These are phyloP conservation scores for Pseudoperonospora humuli DNA, from an alignment of 352 stramenopile species.

Conservation along the genomic window DNA sequence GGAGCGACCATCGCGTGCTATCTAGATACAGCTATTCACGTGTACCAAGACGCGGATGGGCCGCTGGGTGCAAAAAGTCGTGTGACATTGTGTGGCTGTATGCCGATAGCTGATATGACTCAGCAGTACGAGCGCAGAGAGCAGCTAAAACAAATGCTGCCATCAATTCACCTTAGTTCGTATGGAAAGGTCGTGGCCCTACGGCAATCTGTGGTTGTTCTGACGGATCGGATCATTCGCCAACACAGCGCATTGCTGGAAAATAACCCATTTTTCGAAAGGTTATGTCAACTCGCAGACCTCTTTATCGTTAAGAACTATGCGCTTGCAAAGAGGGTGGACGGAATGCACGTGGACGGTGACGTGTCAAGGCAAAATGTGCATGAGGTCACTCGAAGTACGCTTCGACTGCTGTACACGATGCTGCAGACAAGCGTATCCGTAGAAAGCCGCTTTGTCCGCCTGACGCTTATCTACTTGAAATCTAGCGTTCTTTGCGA, in stretches of 20 bases:
- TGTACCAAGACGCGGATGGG: conserved; percentile 55
- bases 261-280: conserved; percentile 24
- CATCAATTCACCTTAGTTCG: conserved; percentile 36
- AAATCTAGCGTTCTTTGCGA: conserved; percentile 15
- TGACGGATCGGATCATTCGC: conserved; percentile 26
- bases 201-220: conserved; percentile 23
- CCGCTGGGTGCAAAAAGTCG: conserved; percentile 29
- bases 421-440: conserved; percentile 24
- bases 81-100: conserved; percentile 39
- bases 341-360: neutral
- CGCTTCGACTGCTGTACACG: conserved; percentile 26
- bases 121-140: conserved; percentile 28
- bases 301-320: conserved; percentile 36
- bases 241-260: conserved; percentile 29
- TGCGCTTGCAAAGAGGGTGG: conserved; percentile 8
- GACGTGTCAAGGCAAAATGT: conserved; percentile 18
- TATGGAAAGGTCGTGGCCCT: conserved; percentile 29
- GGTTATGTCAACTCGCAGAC: conserved; percentile 29
- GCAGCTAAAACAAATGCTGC: conserved; percentile 44
- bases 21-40: conserved; percentile 50
- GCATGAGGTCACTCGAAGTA: conserved; percentile 22
- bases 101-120: conserved; percentile 21
- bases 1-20: conserved; percentile 36
- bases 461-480: conserved; percentile 29
- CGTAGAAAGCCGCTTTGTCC: conserved; percentile 28